Conservation (phyloP, 2,329 filamentous ascomycete species). For the Celoporthe dispersa region DNA sequence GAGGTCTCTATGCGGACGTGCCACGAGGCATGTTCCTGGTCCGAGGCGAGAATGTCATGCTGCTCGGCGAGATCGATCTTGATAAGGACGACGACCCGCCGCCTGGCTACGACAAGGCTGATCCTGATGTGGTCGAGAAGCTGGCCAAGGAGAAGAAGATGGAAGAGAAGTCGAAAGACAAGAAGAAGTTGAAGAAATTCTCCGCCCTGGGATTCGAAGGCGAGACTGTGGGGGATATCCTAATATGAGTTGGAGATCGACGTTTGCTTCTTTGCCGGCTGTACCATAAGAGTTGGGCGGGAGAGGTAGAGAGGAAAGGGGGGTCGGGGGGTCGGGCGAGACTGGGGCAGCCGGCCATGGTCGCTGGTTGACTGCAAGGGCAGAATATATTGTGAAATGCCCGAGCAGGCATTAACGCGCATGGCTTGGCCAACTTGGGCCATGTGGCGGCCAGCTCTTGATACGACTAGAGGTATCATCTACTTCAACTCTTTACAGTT, state of each 20-base stretch:
- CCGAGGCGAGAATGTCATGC: constrained; percentile 92
- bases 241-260: constrained; percentile 56
- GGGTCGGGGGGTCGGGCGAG: neutral
- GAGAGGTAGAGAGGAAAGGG: neutral
- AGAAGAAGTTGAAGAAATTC: constrained; percentile 71
- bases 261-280: constrained; percentile 17
- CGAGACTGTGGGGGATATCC: constrained; percentile 76
- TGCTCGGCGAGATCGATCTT: constrained; percentile 94
- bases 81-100: constrained; percentile 93
- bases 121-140: constrained; percentile 60
- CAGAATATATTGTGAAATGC: constrained; percentile 60
- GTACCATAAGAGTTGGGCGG: neutral
- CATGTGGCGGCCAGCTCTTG: constrained; percentile 29
- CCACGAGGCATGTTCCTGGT: constrained; percentile 87
- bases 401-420: constrained; percentile 34
- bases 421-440: neutral
- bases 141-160: constrained; percentile 74
- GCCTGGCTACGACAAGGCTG: constrained; percentile 61
- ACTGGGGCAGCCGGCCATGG: constrained; percentile 10
- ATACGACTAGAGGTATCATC: constrained; percentile 29
- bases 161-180: constrained; percentile 73
- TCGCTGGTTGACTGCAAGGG: constrained; percentile 35
- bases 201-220: constrained; percentile 84
- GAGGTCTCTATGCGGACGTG: constrained; percentile 79
- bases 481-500: constrained; percentile 15